These are phyloP conservation scores for Auricularia heimuer DNA, from an alignment of 768 basidiomycete genomes.

Conservation along the genomic window DNA sequence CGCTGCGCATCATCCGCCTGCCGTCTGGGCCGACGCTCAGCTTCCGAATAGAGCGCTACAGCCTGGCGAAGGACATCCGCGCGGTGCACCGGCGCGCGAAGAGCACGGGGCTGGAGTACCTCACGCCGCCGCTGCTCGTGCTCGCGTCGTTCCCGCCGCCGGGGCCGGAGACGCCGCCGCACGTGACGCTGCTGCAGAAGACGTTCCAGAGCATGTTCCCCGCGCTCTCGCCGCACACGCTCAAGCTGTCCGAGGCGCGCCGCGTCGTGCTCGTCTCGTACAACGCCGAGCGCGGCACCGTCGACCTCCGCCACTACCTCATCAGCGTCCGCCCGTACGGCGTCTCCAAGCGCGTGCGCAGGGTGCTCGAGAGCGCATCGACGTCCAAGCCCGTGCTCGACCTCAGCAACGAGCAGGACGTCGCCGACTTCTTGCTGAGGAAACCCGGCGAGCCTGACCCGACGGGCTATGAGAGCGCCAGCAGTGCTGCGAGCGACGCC, in stretches of 20 bases:
- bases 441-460: constrained; percentile 52
- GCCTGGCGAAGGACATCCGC: constrained; percentile 75
- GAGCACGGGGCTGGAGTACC: constrained; percentile 78
- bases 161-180: constrained; percentile 64
- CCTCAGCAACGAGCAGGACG: constrained; percentile 83
- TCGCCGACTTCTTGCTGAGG: constrained; percentile 87
- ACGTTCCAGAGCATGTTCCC: constrained; percentile 96
- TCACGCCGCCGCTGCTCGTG: constrained; percentile 87
- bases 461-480: constrained; percentile 69
- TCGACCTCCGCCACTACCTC: constrained; percentile 90
- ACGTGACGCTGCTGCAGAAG: constrained; percentile 87
- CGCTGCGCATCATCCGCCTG: constrained; percentile 75
- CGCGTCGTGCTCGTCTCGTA: constrained; percentile 91
- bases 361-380: constrained; percentile 59
- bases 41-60: constrained; percentile 88
- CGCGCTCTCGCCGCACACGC: constrained; percentile 71
- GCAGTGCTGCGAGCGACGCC: constrained; percentile 70
- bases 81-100: constrained; percentile 55
- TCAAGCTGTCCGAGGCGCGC: constrained; percentile 80
- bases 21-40: constrained; percentile 89
- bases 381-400: constrained; percentile 45
- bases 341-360: constrained; percentile 82
- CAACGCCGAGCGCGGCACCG: constrained; percentile 71
- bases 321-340: constrained; percentile 95
- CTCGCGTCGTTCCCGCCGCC: constrained; percentile 78